Base-by-base conservation (phyloP, 108 stramenopile genomes). In the Seminavis robusta region DNA sequence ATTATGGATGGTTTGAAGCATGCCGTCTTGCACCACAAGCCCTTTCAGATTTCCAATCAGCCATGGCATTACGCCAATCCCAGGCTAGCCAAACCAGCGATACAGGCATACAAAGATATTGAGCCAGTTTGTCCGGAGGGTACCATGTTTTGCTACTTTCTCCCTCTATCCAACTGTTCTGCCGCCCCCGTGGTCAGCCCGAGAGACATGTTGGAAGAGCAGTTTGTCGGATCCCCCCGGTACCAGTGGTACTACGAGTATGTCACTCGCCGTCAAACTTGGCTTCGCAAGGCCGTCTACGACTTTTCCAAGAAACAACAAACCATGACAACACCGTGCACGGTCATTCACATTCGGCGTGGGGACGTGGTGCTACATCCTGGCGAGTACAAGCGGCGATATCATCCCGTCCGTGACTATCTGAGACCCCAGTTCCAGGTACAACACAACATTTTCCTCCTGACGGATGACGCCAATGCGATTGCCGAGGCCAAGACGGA, bases 401-500 rank as follows among this genome's bases (percentile, higher is more conserved):
- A 52, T 34, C 33, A 52, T 52, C 16, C 51, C 11, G 20, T 63
- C 19, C 15, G 16, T 13, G 54, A 56, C 19, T 63, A 63, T 41
- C 4, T 53, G 1, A 9, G 41, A 4, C 26, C 48, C 9, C 8
- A 31, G 29, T 44, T 7, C 28, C 19, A 30, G 17, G n/a, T n/a
- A n/a, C n/a, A n/a, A n/a, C n/a, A n/a, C n/a, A 8, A 67, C 17
- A 55, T 69, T 54, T 31, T 69, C 2, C 33, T 69, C 16, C 31
- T 69, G 30, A 61, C 67, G 15, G 67, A 69, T 32, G 67, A 69
- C 53, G 50, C 32, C 19, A 69, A 69, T 54, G 61, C 67, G 38
- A 69, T 69, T 34, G 59, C 20, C 16, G 67, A 69, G 46, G 67
- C 51, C 30, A 31, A n/a, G n/a, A n/a, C n/a, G n/a, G n/a, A 61